Conservation (phyloP, 1,284 basidiomycete genomes). For the Fomes fomentarius region DNA sequence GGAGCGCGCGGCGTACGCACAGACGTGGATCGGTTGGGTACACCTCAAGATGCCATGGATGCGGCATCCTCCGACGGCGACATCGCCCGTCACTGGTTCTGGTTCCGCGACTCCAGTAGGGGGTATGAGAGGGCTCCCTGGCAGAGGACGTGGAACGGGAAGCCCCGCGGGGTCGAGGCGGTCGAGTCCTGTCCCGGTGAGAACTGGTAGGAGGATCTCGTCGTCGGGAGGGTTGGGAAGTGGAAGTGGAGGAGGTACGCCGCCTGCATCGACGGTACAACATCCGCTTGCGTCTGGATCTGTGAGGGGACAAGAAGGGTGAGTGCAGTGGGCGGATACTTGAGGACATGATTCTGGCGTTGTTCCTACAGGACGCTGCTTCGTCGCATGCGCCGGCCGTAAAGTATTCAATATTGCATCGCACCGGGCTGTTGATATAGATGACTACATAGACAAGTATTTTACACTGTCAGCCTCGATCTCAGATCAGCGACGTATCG, state of each 20-base stretch:
- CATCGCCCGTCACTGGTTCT: constrained; percentile 8
- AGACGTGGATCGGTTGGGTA: constrained; percentile 48
- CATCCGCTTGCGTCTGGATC: constrained; percentile 6
- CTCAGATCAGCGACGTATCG: no score
- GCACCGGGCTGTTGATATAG: no score
- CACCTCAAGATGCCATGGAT: constrained; percentile 44
- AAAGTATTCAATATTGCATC: constrained; percentile 5
- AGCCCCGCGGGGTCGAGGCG: constrained; percentile 45
- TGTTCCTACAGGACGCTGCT: constrained; percentile 11
- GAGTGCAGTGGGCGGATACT: neutral
- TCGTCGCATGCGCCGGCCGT: constrained; percentile 10
- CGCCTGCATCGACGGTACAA: neutral
- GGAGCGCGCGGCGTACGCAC: constrained; percentile 45
- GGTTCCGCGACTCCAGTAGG: constrained; percentile 24
- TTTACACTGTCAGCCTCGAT: neutral
- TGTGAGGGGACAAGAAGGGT: constrained; percentile 3
- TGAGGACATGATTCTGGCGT: neutral
- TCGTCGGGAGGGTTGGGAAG: neutral
- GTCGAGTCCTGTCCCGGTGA: constrained; percentile 44
- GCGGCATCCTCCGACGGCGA: constrained; percentile 17
- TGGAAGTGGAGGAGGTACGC: neutral
- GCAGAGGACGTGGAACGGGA: constrained; percentile 35
- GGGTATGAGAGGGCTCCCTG: constrained; percentile 29
- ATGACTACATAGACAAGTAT: no score
- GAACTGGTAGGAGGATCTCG: constrained; percentile 16